Conservation (phyloP, 805 yeast species). For the Candida koratica region DNA sequence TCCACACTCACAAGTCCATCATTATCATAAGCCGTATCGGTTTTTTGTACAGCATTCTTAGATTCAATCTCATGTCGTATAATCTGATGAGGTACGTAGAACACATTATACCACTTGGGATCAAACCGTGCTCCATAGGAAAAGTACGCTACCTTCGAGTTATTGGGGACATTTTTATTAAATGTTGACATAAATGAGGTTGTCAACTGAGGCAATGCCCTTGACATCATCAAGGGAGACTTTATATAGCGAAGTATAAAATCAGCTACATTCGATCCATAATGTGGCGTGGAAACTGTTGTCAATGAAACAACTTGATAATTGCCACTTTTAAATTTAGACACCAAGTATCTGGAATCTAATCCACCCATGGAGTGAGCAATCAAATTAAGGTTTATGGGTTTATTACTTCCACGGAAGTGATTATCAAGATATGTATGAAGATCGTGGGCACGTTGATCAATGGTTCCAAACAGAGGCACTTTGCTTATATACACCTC, state of each 20-base stretch:
- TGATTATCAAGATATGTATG: conserved; percentile 45
- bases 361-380: conserved; percentile 96
- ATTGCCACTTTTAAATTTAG: conserved; percentile 40
- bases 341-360: conserved; percentile 73
- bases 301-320: conserved; percentile 71
- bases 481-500: conserved; percentile 70
- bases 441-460: conserved; percentile 59
- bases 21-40: conserved; percentile 31
- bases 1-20: conserved; percentile 83
- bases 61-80: conserved; percentile 30
- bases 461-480: conserved; percentile 76
- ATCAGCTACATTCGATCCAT: conserved; percentile 82
- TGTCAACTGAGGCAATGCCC: conserved; percentile 61
- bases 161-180: conserved; percentile 50
- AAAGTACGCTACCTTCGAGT: conserved; percentile 64
- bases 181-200: conserved; percentile 49
- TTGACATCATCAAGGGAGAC: conserved; percentile 22
- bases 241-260: conserved; percentile 41
- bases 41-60: conserved; percentile 5
- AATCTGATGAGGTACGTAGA: conserved; percentile 60
- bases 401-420: conserved; percentile 13
- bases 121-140: conserved; percentile 76
- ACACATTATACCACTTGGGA: conserved; percentile 61
- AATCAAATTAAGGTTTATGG: conserved; percentile 61
- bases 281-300: conserved; percentile 85